Evolutionary conservation across 768 basidiomycete genomes (phyloP), one percentile per base, ranked within the genome.

Genomic region (Boletales sp.): DNA sequence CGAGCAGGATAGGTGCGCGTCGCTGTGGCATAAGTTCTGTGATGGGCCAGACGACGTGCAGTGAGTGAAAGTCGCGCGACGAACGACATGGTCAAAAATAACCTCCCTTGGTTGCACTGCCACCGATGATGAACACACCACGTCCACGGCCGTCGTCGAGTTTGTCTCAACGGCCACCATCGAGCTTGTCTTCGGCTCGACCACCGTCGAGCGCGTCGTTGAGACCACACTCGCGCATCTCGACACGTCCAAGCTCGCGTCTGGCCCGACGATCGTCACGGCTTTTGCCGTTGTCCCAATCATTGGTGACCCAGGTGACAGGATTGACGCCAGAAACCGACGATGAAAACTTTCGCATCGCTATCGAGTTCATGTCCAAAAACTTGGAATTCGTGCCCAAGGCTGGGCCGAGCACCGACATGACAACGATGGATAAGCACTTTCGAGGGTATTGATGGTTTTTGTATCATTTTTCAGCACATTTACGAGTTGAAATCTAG

Each of bases 371-470:
- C 58, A 81, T 77, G 0, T 72, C 79, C 44, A 86, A 77, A 62
- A 78, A 71, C 52, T 49, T 87, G 43, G 87, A 89, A 50, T 69
- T 74, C 42, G 75, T 77, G 1, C 73, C 65, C 33, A 86, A 87
- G 58, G 82, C 76, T 8, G 75, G 80, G 3, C 73, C 74, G 4
- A 78, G 80, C 53, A 70, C 76, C 9, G 84, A 85, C 61, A 76
- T 87, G 70, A 57, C 62, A 9, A 64, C 66, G 8, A 74, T 86
- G 39, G 79, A 84, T 51, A 75, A 72, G 44, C 78, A 78, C 5
- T 59, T 79, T 25, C 59, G 59, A 65, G 80, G 86, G 87, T 87
- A 66, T 45, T 51, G 49, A 21, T 40, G 17, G 14, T 41, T n/a
- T 38, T 37, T 3, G 30, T 41, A 41, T 46, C 36, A 33, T 52